Evolutionary conservation across 305 asterid genomes (phyloP).

Genomic region (Ilex paraguariensis): DNA sequence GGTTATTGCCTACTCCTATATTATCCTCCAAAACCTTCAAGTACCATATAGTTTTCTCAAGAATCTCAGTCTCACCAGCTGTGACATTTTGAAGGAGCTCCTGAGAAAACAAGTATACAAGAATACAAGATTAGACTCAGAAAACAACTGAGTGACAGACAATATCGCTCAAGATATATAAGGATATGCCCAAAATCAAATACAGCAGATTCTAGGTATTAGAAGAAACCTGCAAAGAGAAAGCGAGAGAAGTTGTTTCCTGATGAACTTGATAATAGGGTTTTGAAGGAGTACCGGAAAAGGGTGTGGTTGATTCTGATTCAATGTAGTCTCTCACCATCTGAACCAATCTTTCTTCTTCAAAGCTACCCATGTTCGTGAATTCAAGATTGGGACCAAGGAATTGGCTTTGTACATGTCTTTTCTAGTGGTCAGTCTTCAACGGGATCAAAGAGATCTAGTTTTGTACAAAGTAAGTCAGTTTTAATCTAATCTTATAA

Average conservation of each 20-base stretch:
- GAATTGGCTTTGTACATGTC: too few relatives aligned
- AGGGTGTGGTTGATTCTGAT: constrained; percentile 24
- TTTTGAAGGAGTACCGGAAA: constrained; percentile 17
- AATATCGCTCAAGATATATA: background rate
- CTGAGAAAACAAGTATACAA: constrained; percentile 9
- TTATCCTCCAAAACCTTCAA: constrained; percentile 12
- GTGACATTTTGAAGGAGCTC: constrained; percentile 26
- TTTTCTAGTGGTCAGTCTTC: too few relatives aligned
- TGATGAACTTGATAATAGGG: constrained; percentile 12
- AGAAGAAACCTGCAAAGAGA: constrained; percentile 31
- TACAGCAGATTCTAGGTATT: background rate
- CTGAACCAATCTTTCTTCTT: constrained; percentile 42
- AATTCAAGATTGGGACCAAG: too few relatives aligned
- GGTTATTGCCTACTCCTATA: constrained; percentile 23
- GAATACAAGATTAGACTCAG: background rate
- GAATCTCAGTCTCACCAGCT: constrained; percentile 24
- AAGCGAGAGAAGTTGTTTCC: constrained; percentile 20
- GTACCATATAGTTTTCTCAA: constrained; percentile 25
- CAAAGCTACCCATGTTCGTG: constrained; percentile 27
- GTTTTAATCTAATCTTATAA: too few relatives aligned
- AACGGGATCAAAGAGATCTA: too few relatives aligned
- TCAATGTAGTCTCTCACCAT: constrained; percentile 46
- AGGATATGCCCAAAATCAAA: background rate
- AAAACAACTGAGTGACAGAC: background rate
- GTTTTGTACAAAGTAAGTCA: too few relatives aligned